These are phyloP conservation scores for Scalesia atractyloides DNA, from an alignment of 129 eudicot species.

Conservation along the genomic window DNA sequence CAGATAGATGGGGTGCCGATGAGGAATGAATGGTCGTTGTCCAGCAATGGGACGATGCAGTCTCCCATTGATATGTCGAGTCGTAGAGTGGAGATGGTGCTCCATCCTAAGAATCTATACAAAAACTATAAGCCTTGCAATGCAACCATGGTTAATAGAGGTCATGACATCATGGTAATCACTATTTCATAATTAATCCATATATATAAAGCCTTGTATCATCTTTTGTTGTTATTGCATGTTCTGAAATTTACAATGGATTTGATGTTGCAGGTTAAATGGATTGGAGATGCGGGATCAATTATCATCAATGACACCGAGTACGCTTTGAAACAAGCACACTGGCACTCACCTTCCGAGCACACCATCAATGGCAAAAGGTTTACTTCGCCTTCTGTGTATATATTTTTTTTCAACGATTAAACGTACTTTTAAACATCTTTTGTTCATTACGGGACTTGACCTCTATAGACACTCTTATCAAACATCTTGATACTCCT, in stretches of 20 bases:
- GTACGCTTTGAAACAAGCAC: slow-evolving; percentile 46
- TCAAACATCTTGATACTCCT: too few relatives aligned
- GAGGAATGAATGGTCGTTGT: slow-evolving; percentile 55
- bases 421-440: too few relatives aligned
- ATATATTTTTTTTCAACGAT: neutral
- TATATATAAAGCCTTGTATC: too few relatives aligned
- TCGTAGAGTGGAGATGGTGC: slow-evolving; percentile 34
- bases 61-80: slow-evolving; percentile 63
- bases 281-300: slow-evolving; percentile 55
- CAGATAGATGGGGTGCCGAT: slow-evolving; percentile 55
- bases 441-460: too few relatives aligned
- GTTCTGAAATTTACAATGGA: neutral
- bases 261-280: slow-evolving; percentile 36
- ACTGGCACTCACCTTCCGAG: slow-evolving; percentile 73
- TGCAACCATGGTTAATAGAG: slow-evolving; percentile 51
- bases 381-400: neutral
- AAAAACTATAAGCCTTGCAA: slow-evolving; percentile 39
- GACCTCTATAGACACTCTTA: too few relatives aligned
- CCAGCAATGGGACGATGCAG: slow-evolving; percentile 56
- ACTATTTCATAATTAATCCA: neutral
- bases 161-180: slow-evolving; percentile 59
- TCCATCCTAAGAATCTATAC: slow-evolving; percentile 21
- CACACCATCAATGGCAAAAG: slow-evolving; percentile 56
- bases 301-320: slow-evolving; percentile 35
- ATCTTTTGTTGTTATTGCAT: too few relatives aligned